Percentiles rank a stretch among this genome's conserved stretches.
Evolutionary conservation across 768 basidiomycete genomes (phyloP).

Genomic region (Fibroporia radiculosa): DNA sequence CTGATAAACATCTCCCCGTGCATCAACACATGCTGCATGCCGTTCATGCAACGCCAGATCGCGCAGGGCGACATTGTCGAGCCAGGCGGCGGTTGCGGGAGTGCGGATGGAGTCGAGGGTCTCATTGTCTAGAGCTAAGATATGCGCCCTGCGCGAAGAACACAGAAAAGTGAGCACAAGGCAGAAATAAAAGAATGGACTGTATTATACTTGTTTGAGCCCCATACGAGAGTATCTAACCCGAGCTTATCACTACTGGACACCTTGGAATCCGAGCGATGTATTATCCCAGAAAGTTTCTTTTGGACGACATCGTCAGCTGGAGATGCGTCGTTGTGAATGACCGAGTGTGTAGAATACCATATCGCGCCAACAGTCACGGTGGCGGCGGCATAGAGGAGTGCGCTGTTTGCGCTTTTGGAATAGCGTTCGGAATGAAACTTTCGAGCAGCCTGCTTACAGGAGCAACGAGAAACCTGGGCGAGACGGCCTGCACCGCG

Average conservation of each 20-base stretch:
- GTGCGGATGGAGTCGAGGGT: slow-evolving; percentile 35
- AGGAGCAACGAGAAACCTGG: not conserved
- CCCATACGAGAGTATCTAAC: slow-evolving; percentile 60
- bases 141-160: slow-evolving; percentile 32
- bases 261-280: too few species aligned
- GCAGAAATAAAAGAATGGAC: slow-evolving; percentile 29
- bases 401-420: not conserved
- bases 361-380: slow-evolving; percentile 31
- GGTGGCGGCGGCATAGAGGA: slow-evolving; percentile 21
- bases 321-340: slow-evolving; percentile 29
- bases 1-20: slow-evolving; percentile 74
- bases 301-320: slow-evolving; percentile 4
- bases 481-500: not conserved
- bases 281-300: not conserved
- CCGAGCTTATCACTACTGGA: slow-evolving; percentile 14
- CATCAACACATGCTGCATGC: slow-evolving; percentile 73
- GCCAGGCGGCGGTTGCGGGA: slow-evolving; percentile 47
- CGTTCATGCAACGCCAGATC: slow-evolving; percentile 61
- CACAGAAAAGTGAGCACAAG: slow-evolving; percentile 1
- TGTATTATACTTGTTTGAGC: slow-evolving; percentile 56
- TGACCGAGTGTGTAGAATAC: slow-evolving; percentile 25
- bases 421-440: not conserved
- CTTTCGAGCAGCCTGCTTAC: not conserved
- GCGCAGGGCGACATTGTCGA: slow-evolving; percentile 63
- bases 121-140: slow-evolving; percentile 35